Evolutionary conservation across 768 basidiomycete species (phyloP), one percentile per base, ranked within the genome.

Genomic region (Rhodotorula kratochvilovae): DNA sequence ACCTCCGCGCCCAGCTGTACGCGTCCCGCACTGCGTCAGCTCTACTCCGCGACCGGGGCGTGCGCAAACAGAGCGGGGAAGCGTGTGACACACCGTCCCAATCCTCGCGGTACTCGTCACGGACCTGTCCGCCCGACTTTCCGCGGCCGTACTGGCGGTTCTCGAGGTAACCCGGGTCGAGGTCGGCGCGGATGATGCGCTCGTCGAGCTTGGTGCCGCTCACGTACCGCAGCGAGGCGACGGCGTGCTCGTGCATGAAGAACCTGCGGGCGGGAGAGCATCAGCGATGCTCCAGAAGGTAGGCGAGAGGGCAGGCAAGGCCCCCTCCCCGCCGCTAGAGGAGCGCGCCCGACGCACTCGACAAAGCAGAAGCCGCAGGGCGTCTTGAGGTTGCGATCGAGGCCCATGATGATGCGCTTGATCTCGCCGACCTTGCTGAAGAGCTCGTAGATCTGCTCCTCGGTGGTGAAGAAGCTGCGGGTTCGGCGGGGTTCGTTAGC

Each of bases 131-230:
- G 43, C 96, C 96, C 74, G 91, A 94, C 81, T 94, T 97, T 36
- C 96, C 96, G 71, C 96, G 84, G 42, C 96, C 96, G 73, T 97
- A 99, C 81, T 99, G 96, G 72, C 96, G 84, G 23, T 95, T 95
- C 79, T 99, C 96, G 78, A 88, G 88, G 82, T 97, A 99, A 12
- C 96, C 96, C 36, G 93, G 84, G 83, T 99, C 96, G 78, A 99
- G 83, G 83, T 99, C 96, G 78, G 94, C 97, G 58, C 96, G 90
- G 73, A 99, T 95, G 76, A 99, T 91, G 45, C 96, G 90, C 81
- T 99, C 96, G 81, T 99, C 96, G 31, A 99, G 87, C 83, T 98
- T 98, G 46, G 94, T 93, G n/a, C 95, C 96, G 61, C 90, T 92
- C 77, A 98, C 87, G 80, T 96, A 94, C 59, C 89, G 88, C 86